Evolutionary conservation across 129 eudicot species (phyloP).

Genomic region (Deinandra increscens): DNA sequence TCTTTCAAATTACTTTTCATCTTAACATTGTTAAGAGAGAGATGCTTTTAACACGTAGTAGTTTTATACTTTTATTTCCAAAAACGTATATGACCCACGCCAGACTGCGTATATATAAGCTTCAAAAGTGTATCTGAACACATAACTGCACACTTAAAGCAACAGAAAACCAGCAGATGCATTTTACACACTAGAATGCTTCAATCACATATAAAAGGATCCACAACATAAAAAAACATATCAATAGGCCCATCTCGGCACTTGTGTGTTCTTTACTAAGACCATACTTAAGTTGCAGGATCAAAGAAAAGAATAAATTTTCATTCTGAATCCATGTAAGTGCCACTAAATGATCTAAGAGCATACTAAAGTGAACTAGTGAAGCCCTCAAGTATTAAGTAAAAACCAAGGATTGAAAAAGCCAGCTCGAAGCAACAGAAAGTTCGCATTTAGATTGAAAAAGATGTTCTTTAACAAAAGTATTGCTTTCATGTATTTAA

Average conservation of each 20-base stretch:
- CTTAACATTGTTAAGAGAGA: slow-evolving; percentile 12
- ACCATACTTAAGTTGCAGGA: slow-evolving; percentile 2
- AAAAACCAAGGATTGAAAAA: slow-evolving; percentile 2
- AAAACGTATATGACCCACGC: background rate
- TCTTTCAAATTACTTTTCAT: background rate
- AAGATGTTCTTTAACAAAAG: slow-evolving; percentile 20
- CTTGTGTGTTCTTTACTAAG: background rate
- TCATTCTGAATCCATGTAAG: background rate
- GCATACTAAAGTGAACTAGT: background rate
- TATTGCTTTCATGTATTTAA: slow-evolving; percentile 36
- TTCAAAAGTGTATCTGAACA: background rate
- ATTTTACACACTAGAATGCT: slow-evolving; percentile 1
- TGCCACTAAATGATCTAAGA: slow-evolving; percentile 18
- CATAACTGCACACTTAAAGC: slow-evolving; percentile 8
- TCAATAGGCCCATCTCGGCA: background rate
- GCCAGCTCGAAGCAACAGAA: background rate
- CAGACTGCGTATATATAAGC: slow-evolving; percentile 5
- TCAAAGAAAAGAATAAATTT: background rate
- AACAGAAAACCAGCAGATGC: slow-evolving; percentile 6
- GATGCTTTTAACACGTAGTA: background rate
- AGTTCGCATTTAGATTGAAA: slow-evolving; percentile 3
- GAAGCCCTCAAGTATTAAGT: background rate
- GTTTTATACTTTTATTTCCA: background rate
- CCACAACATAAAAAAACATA: background rate
- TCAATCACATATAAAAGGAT: background rate